Evolutionary conservation across 345 rosid species (phyloP).

Genomic region (Eucalyptus shirleyi): DNA sequence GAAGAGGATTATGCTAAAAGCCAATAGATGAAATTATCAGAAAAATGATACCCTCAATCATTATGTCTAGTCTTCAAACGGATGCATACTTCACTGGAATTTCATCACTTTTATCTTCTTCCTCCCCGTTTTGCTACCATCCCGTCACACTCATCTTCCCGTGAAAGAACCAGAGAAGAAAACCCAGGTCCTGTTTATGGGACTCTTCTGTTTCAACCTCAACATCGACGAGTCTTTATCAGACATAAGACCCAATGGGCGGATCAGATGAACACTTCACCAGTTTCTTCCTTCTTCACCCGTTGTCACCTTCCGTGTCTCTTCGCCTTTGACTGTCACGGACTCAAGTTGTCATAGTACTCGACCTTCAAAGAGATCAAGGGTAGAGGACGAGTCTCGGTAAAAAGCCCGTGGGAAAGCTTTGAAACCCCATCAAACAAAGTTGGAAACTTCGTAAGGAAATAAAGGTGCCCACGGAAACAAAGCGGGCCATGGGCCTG

Average conservation of each 20-base stretch:
- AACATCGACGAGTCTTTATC: not conserved
- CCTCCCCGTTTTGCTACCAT: not conserved
- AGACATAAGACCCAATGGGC: not conserved
- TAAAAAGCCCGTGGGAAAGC: not conserved
- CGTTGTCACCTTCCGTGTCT: not conserved
- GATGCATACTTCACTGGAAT: not conserved
- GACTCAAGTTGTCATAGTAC: not conserved
- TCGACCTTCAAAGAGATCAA: not conserved
- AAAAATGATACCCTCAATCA: not conserved
- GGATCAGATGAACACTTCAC: not conserved
- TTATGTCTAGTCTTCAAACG: not conserved
- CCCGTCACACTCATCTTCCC: not conserved
- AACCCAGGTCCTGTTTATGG: not conserved
- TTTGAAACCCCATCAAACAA: not conserved
- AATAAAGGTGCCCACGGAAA: not conserved
- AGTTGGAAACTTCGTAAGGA: not conserved
- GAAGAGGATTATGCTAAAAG: not conserved
- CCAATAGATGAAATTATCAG: not conserved
- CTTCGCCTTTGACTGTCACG: not conserved
- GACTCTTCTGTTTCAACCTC: not conserved
- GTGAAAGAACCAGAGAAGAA: not conserved
- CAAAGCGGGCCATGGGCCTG: not conserved
- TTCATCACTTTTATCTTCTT: not conserved
- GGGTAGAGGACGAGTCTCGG: not conserved
- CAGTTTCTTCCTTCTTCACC: not conserved